Conservation (phyloP, 1,284 basidiomycete genomes). For the Ceratobasidium sp. region DNA sequence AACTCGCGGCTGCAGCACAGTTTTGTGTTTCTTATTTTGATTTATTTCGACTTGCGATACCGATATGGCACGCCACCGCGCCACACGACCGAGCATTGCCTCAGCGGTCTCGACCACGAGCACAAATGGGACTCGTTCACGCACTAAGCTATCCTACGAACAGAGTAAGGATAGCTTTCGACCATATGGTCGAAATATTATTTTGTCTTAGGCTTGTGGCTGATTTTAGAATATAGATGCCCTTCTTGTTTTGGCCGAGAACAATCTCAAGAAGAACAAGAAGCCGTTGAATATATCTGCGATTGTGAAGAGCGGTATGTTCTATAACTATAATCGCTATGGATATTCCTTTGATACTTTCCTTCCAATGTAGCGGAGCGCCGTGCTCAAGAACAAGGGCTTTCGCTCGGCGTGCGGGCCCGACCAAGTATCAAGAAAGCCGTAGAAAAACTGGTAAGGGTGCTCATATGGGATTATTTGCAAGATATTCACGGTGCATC, state of each 20-base stretch:
- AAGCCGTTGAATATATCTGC: conserved; percentile 33
- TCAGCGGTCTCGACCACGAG: conserved; percentile 26
- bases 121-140: conserved; percentile 33
- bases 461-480: background rate
- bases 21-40: conserved; percentile 21
- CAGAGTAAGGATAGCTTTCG: conserved; percentile 26
- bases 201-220: background rate
- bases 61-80: conserved; percentile 37
- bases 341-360: background rate
- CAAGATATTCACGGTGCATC: background rate
- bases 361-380: conserved; percentile 14
- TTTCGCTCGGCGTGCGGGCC: conserved; percentile 23
- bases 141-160: conserved; percentile 28
- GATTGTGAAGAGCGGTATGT: conserved; percentile 24
- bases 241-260: conserved; percentile 27
- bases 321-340: too few species aligned
- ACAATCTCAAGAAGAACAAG: conserved; percentile 20
- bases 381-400: conserved; percentile 33
- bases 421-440: conserved; percentile 28
- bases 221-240: conserved; percentile 21
- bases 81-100: conserved; percentile 33
- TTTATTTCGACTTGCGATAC: conserved; percentile 21
- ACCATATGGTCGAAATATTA: background rate
- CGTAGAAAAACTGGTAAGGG: conserved; percentile 28
- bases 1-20: background rate